Evolutionary conservation across 1,284 basidiomycete genomes (phyloP), one percentile per base, ranked within the genome.

Genomic region (Heterobasidion irregulare): DNA sequence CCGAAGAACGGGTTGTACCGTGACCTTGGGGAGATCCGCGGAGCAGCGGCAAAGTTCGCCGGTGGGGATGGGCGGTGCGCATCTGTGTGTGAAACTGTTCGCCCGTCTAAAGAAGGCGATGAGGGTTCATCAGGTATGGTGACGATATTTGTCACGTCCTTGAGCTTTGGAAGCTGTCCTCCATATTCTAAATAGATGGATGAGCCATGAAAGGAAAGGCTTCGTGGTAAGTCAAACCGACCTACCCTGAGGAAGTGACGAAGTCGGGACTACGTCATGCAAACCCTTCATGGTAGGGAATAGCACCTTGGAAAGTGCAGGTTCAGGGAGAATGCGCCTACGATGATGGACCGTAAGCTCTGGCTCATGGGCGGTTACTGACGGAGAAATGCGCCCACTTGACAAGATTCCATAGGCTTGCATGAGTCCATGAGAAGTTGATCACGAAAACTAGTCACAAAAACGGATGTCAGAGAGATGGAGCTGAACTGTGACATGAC

Each of bases 361-460:
- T 13, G 61, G 55, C 59, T 56, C 59, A 48, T 50, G 47, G 34
- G 19, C 35, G 35, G 4, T 26, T 26, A 26, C 4, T 26, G 26
- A 26, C 4, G 33, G 6, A 32, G 43, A 47, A 46, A 53, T 54
- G 12, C 35, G 72, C 77, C 54, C 62, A 86, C 83, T 86, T 92
- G 58, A 82, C 75, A 50, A 94, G 66, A 43, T 71, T 80, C 90
- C 91, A 94, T 58, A 90, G 72, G 15, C 88, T 84, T 1, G 83
- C 78, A 68, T 93, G 86, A 15, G 84, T 71, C 91, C 91, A 94
- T 8, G 86, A 85, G 65, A 87, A 90, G 69, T 94, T 92, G 41
- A 92, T 72, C 52, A 93, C 72, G 64, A 89, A 89, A 33, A 87
- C 87, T 81, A 38, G 50, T 44, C 48, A 33, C 32, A 53, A 54